Evolutionary conservation across 331 rosid species (phyloP).

Genomic region (Malus hybrid): DNA sequence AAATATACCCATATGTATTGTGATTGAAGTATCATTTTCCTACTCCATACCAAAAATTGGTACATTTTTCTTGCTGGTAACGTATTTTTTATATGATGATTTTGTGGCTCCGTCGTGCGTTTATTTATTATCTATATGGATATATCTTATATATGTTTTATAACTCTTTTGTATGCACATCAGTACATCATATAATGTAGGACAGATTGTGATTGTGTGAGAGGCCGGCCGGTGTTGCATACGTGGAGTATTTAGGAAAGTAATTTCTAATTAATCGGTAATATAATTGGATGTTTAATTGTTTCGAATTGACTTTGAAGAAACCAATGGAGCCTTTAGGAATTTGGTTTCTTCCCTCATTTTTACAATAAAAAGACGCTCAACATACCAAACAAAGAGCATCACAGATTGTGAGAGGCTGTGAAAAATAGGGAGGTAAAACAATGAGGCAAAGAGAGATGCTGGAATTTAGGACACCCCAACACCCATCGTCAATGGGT

Average conservation of each 20-base stretch:
- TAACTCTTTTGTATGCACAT: too few species aligned
- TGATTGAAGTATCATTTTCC: background rate
- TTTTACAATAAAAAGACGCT: conserved; percentile 8
- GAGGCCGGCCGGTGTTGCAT: background rate
- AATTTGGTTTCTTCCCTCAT: conserved; percentile 6
- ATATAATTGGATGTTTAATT: background rate
- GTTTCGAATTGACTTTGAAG: background rate
- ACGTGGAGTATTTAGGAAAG: background rate
- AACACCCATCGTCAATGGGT: conserved; percentile 41
- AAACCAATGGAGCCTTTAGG: conserved; percentile 20
- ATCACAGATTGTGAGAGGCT: background rate
- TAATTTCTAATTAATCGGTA: background rate
- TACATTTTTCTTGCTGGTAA: background rate
- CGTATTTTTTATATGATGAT: background rate
- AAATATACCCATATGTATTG: background rate
- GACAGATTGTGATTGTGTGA: too few species aligned
- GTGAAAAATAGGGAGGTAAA: background rate
- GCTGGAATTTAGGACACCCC: conserved; percentile 65
- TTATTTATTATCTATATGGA: too few species aligned
- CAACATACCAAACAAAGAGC: background rate
- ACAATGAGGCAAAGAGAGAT: conserved; percentile 25
- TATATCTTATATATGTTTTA: too few species aligned
- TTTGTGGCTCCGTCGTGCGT: background rate
- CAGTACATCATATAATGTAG: too few species aligned
- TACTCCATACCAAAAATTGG: too few species aligned